phyloP scores from a whole-genome alignment of 176 grass and related monocot species.

The maize (Zea mays) region DNA sequence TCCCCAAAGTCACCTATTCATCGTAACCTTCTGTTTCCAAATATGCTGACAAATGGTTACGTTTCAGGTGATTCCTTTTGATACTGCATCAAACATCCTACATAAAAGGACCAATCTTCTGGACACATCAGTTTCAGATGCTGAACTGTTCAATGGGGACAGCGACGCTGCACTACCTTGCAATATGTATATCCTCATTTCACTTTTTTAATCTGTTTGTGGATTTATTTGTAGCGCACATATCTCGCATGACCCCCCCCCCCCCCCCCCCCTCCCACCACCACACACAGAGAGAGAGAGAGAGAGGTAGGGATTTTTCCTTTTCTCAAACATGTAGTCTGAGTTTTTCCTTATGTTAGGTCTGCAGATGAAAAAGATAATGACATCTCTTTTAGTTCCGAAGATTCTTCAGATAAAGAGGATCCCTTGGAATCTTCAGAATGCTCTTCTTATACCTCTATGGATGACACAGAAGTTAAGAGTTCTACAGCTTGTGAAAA shows the following conservation, averaged over 20 bases:
- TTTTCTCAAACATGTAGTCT: not conserved
- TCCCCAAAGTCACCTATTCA: not conserved
- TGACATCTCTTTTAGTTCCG: slow-evolving; percentile 52
- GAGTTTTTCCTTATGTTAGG: slow-evolving; percentile 40
- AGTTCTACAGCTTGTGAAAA: slow-evolving; percentile 30
- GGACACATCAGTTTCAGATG: slow-evolving; percentile 41
- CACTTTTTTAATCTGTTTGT: too few relatives aligned
- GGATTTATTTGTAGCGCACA: too few relatives aligned
- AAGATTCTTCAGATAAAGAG: slow-evolving; percentile 61
- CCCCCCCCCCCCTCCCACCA: too few relatives aligned
- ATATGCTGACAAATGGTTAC: not conserved
- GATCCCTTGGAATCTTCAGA: slow-evolving; percentile 63
- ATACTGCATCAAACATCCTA: slow-evolving; percentile 37
- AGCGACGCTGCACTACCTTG: slow-evolving; percentile 31
- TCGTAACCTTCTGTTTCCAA: slow-evolving; percentile 13
- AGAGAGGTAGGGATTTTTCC: too few relatives aligned
- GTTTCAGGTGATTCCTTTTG: slow-evolving; percentile 64
- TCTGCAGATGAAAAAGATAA: slow-evolving; percentile 45
- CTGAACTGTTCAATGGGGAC: slow-evolving; percentile 36
- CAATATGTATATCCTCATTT: slow-evolving; percentile 36
- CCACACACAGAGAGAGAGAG: not conserved
- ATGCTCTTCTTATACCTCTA: slow-evolving; percentile 71
- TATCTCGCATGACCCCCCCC: too few relatives aligned
- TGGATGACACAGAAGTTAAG: slow-evolving; percentile 58
- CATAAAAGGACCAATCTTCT: slow-evolving; percentile 28